Conservation (phyloP, 805 yeast genomes). For the Pichia californica region DNA sequence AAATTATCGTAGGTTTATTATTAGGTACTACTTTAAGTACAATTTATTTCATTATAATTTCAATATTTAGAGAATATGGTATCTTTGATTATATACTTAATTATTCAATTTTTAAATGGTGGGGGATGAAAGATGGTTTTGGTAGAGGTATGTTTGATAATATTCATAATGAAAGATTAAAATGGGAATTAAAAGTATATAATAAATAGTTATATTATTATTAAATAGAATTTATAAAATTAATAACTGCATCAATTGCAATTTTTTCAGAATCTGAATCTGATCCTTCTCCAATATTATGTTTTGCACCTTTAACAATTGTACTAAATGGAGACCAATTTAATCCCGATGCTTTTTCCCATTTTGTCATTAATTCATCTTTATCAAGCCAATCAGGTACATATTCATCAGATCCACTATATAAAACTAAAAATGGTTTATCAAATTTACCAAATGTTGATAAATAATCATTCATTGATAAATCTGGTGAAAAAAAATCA, state of each 20-base stretch:
- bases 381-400: slow-evolving; percentile 50
- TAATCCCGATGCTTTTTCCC: slow-evolving; percentile 39
- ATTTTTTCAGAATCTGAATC: slow-evolving; percentile 14
- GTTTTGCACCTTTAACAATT: slow-evolving; percentile 52
- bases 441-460: slow-evolving; percentile 50
- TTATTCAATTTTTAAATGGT: slow-evolving; percentile 46
- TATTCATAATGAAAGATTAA: slow-evolving; percentile 19
- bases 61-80: slow-evolving; percentile 59
- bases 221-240: slow-evolving; percentile 10
- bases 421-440: slow-evolving; percentile 46
- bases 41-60: slow-evolving; percentile 45
- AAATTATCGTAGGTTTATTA: slow-evolving; percentile 65
- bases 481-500: slow-evolving; percentile 61
- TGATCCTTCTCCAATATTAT: slow-evolving; percentile 42
- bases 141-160: slow-evolving; percentile 12
- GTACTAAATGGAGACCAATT: slow-evolving; percentile 52
- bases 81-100: slow-evolving; percentile 56
- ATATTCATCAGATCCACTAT: slow-evolving; percentile 59
- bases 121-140: slow-evolving; percentile 57
- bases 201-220: neutral
- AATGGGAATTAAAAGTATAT: slow-evolving; percentile 17
- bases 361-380: slow-evolving; percentile 37
- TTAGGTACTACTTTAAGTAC: slow-evolving; percentile 59
- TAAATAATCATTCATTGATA: slow-evolving; percentile 36
- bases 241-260: slow-evolving; percentile 12